Evolutionary conservation across 2,329 filamentous ascomycete genomes (phyloP), one percentile per base, ranked within the genome.

Genomic region (Botrytis aclada): DNA sequence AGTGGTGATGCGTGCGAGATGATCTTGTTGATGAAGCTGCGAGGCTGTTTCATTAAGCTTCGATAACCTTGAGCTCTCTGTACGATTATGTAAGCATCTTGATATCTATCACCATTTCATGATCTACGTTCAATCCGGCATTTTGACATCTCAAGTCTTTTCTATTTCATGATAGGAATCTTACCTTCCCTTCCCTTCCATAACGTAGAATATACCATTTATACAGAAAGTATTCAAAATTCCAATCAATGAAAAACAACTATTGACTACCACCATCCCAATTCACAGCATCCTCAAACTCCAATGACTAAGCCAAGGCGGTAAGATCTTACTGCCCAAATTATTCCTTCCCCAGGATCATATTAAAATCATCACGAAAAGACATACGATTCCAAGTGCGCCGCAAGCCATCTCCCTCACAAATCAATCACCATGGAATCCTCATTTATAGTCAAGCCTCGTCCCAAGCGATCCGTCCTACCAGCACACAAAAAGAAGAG

Each of bases 401-500:
- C 70, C 60, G 56, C 34, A 64, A 45, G 62, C 18, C 56, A 45
- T 56, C 12, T 25, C 32, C 34, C 47, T 25, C 39, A 72, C 62
- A 75, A 64, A 72, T 25, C 62, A 67, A 60, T 45, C 32, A 74
- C 22, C 10, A 75, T 77, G 75, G 73, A 76, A 34, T 60, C 73
- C 34, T 79, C 74, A 56, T 84, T 86, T 79, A 90, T 91, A 78
- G 86, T 86, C 56, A 85, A 85, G 77, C 89, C 89, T 12, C 85
- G 89, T 75, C 83, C 84, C 7, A 90, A 89, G 79, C 89, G 89
- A 80, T 83, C 82, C 64, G 74, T 83, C 20, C 86, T 92, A 71
- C 86, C 87, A 25, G 87, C 88, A 1, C 86, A 86, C 20, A 84
- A 84, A n/a, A 94, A 92, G 83, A 91, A 89, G 79, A 86, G 92